Evolutionary conservation across 768 basidiomycete genomes (phyloP).

Genomic region (Xerocomus spinulosus): DNA sequence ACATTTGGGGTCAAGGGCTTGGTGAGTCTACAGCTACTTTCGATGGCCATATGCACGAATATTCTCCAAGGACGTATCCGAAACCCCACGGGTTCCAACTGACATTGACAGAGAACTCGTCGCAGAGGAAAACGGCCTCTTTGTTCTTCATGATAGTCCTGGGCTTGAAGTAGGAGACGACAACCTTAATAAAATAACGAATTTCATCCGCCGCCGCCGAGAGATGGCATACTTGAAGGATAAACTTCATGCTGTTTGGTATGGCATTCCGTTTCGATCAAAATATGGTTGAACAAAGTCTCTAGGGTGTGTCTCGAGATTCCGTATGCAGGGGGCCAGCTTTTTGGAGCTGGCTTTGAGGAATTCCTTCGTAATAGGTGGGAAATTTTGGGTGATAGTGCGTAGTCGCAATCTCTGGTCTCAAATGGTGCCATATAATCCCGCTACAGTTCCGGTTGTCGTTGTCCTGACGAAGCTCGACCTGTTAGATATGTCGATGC

Average conservation of each 20-base stretch:
- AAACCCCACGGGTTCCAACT: background rate
- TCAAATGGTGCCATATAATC: background rate
- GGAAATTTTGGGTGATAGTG: slow-evolving; percentile 1
- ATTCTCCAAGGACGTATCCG: background rate
- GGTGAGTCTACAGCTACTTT: background rate
- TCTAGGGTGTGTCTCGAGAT: background rate
- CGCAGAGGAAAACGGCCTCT: background rate
- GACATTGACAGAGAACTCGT: background rate
- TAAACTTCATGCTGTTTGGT: slow-evolving; percentile 15
- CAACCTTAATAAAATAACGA: background rate
- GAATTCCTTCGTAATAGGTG: background rate
- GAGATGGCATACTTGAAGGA: background rate
- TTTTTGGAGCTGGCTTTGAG: background rate
- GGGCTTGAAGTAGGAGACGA: background rate
- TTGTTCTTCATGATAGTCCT: background rate
- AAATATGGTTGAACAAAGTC: background rate
- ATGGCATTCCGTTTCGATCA: background rate
- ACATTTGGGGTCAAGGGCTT: background rate
- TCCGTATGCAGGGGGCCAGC: background rate
- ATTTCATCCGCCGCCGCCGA: background rate
- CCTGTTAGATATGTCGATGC: background rate
- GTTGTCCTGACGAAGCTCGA: slow-evolving; percentile 2
- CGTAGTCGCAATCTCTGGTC: background rate
- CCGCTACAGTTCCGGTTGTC: background rate
- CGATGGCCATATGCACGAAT: background rate